Base-by-base conservation (phyloP, 2,329 filamentous ascomycete genomes). In the Epichloe sp. region DNA sequence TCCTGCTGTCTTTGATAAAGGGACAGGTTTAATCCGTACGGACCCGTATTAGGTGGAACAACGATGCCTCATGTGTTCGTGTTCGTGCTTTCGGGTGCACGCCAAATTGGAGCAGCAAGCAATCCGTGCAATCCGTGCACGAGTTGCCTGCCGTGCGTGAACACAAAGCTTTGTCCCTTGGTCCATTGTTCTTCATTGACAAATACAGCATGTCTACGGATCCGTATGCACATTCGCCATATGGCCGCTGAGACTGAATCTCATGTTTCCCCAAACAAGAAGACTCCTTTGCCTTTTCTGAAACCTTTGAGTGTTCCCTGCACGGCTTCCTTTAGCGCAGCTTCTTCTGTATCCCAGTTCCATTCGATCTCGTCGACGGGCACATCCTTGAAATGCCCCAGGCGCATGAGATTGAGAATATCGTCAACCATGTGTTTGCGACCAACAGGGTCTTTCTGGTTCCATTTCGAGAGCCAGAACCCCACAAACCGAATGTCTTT, bases 391-490 rank as follows among this genome's bases (percentile, higher is more conserved):
- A 98, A 95, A 65, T 85, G 79, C 5, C 88, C 88, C 48, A 79
- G 70, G 15, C 86, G 74, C 26, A 84, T 86, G 64, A 95, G 67
- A 41, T 82, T 77, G 54, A 98, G 70, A 37, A 98, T 83, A 68
- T 95, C 87, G 23, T 85, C 78, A n/a, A 97, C 82, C 44, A 88
- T 95, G 62, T 76, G 78, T 63, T 79, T 78, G 72, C 94, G 94
- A 53, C 84, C 82, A 5, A 76, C 74, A 0, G 82, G 78, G 59
- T 96, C 77, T 55, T 76, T 71, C 63, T 90, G 83, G 46, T 86
- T 88, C 91, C 93, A 97, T 54, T 77, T 81, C 63, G 86, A 93
- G 23, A 97, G 82, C 93, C 93, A 98, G 68, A 97, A 98, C 4
- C 93, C 94, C 55, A 87, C 78, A 62, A 96, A 95, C 48, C 80